Evolutionary conservation across 1,284 basidiomycete species (phyloP), one percentile per base, ranked within the genome.

Genomic region (Papiliotrema fonsecae): DNA sequence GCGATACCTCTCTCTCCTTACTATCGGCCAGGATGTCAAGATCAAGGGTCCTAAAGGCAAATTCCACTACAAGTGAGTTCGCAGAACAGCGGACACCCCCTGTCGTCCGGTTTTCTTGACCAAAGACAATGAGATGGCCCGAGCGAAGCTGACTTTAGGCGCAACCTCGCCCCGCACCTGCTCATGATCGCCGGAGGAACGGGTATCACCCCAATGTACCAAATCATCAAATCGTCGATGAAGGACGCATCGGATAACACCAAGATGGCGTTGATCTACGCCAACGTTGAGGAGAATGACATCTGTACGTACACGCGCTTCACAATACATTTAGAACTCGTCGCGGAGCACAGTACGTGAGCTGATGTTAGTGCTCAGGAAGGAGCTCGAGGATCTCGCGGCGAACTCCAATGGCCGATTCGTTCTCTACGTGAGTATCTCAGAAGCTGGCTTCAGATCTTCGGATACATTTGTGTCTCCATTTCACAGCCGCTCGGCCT

Each of bases 151-250:
- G 24, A 24, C 25, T 10, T 27, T 62, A 69, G 75, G 49, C 79
- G 82, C n/a, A 77, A 77, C 42, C 77, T 91, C 34, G 80, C 85
- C 21, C 78, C 78, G 56, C 82, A 86, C 61, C 77, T 98, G 52
- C 88, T 91, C 64, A 94, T 98, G 92, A 93, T 98, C 62, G 93
- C 94, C 19, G 94, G 94, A 42, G 81, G 81, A 30, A 81, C 94
- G 4, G 94, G 94, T 56, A 94, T 98, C 71, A 97, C 96, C 0
- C 94, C 94, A 60, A 94, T 96, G 91, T 84, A 93, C 61, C 96
- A 97, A 75, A 90, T 98, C 77, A 86, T 97, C 75, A 69, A 69
- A 55, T 87, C 91, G 24, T 83, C 84, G 10, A 81, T 94, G 67
- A 87, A 88, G 75, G 88, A 94, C 77, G 83, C 87, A 6, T 69